Evolutionary conservation across 2,329 filamentous ascomycete genomes (phyloP).

Genomic region (Diaporthe citri): DNA sequence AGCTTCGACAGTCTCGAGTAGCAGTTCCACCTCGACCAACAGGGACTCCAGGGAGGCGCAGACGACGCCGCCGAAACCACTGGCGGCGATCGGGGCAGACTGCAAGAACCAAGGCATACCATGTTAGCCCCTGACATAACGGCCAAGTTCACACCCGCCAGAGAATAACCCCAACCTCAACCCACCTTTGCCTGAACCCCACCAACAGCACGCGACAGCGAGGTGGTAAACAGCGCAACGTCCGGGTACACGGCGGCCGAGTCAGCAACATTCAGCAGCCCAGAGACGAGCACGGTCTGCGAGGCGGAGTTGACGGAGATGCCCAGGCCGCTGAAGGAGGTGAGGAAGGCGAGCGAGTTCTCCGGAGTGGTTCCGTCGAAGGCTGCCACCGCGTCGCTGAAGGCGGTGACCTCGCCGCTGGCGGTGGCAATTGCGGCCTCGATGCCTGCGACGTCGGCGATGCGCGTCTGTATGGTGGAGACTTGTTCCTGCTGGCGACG

Average conservation of each 20-base stretch:
- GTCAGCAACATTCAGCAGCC: conserved; percentile 2
- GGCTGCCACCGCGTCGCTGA: conserved; percentile 10
- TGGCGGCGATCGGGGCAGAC: not conserved
- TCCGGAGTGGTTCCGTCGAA: not conserved
- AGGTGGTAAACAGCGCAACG: conserved; percentile 13
- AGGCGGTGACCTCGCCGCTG: not conserved
- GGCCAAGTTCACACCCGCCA: not conserved
- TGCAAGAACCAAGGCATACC: fast-evolving
- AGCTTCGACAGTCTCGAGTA: conserved; percentile 5
- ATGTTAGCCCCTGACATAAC: not conserved
- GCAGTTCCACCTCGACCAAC: not conserved
- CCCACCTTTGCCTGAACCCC: not conserved
- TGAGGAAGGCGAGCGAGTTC: conserved; percentile 16
- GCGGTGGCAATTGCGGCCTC: conserved; percentile 3
- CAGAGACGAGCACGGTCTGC: not conserved
- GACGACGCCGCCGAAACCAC: conserved; percentile 7
- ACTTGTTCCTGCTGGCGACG: not conserved
- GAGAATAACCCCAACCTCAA: not conserved
- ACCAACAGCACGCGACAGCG: conserved; percentile 3
- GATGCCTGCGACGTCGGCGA: conserved; percentile 3
- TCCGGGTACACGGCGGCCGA: conserved; percentile 17
- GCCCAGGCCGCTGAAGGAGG: conserved; percentile 6
- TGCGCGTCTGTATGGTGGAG: not conserved
- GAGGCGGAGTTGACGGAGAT: conserved; percentile 10
- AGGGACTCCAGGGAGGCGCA: not conserved